Percentiles rank a stretch among this genome's conserved stretches.
Evolutionary conservation across 2,329 filamentous ascomycete species (phyloP).

Genomic region (Bisporella sp.): DNA sequence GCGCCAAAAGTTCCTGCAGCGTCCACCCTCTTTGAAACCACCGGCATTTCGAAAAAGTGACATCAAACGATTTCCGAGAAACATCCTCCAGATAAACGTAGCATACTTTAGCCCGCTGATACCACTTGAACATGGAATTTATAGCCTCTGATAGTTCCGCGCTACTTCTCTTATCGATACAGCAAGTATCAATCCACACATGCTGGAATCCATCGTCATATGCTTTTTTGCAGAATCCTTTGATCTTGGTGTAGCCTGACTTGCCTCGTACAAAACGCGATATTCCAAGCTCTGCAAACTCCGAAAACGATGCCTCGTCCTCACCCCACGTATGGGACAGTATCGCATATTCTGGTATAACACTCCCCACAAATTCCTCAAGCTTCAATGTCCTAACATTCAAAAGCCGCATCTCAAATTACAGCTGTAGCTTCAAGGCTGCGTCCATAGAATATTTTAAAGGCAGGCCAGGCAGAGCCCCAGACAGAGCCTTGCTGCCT

Average conservation of each 20-base stretch:
- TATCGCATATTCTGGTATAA: slow-evolving; percentile 26
- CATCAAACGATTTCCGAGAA: background rate
- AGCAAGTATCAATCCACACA: background rate
- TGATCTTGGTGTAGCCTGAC: background rate
- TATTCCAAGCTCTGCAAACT: slow-evolving; percentile 8
- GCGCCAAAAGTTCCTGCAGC: background rate
- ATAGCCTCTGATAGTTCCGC: background rate
- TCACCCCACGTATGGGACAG: slow-evolving; percentile 33
- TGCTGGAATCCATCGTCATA: background rate
- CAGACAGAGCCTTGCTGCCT: no score
- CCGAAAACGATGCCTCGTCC: slow-evolving; percentile 25
- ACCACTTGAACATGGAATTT: background rate
- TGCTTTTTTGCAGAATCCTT: background rate
- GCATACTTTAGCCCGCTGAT: background rate
- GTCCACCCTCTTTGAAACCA: background rate
- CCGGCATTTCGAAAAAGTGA: background rate
- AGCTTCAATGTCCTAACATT: background rate
- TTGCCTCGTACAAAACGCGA: background rate
- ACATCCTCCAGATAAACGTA: slow-evolving; percentile 1
- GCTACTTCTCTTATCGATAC: background rate
- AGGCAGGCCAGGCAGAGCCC: no score
- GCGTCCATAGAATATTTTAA: no score
- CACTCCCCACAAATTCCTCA: background rate
- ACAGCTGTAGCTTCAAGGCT: no score
- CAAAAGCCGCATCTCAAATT: no score